Evolutionary conservation across 2,329 filamentous ascomycete genomes (phyloP).

Genomic region (Stemphylium beticola): DNA sequence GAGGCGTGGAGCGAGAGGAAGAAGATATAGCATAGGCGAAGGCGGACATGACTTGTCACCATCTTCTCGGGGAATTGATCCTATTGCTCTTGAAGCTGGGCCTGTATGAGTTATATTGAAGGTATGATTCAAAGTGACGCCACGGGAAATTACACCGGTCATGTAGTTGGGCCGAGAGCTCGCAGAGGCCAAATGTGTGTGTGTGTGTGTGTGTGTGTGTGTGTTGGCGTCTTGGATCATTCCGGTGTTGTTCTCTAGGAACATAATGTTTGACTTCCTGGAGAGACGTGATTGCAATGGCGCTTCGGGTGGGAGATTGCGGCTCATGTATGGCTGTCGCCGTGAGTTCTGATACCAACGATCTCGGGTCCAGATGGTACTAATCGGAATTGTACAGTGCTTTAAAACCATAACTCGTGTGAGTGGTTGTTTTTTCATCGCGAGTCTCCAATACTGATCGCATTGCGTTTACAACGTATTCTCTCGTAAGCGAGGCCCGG

Average conservation of each 20-base stretch:
- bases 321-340: neutral
- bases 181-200: neutral
- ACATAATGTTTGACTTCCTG: neutral
- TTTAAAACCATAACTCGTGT: slow-evolving; percentile 5
- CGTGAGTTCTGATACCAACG: neutral
- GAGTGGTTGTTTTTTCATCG: slow-evolving; percentile 1
- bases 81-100: slow-evolving; percentile 4
- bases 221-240: slow-evolving; percentile 11
- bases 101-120: slow-evolving; percentile 10
- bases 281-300: slow-evolving; percentile 6
- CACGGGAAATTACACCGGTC: slow-evolving; percentile 3
- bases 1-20: neutral
- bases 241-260: slow-evolving; percentile 7
- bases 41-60: neutral
- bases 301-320: neutral
- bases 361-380: neutral
- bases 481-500: slow-evolving; percentile 4
- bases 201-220: neutral
- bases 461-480: neutral
- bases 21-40: too few relatives aligned
- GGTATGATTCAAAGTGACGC: slow-evolving; percentile 4
- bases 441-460: slow-evolving; percentile 3
- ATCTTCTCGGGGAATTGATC: slow-evolving; percentile 1
- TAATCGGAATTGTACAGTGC: neutral
- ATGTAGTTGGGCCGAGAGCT: slow-evolving; percentile 3